These are phyloP conservation scores for Aschersonia sp. DNA, from an alignment of 2,329 filamentous ascomycete genomes.

Conservation along the genomic window DNA sequence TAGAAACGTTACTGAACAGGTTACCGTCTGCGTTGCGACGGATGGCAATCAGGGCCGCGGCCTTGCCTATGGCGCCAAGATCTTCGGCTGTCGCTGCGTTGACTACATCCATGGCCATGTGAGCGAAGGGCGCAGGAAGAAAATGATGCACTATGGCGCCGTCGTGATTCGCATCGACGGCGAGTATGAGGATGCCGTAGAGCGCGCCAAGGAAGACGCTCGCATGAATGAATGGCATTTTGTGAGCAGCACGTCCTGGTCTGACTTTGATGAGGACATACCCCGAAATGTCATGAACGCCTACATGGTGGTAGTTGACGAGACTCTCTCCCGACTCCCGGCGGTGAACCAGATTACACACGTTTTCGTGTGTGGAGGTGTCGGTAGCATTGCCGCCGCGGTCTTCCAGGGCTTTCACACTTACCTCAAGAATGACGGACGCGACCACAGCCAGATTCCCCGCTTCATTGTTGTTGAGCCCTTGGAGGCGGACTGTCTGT, in stretches of 20 bases:
- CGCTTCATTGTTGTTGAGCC: slow-evolving; percentile 6
- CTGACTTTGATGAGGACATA: slow-evolving; percentile 4
- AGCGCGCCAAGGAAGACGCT: slow-evolving; percentile 6
- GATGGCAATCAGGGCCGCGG: slow-evolving; percentile 7
- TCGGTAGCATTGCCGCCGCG: slow-evolving; percentile 6
- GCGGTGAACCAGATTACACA: slow-evolving; percentile 3
- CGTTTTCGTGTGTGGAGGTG: slow-evolving; percentile 6
- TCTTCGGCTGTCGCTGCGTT: slow-evolving; percentile 6
- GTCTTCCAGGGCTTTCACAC: slow-evolving; percentile 4
- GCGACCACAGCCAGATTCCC: not conserved
- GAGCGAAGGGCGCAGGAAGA: slow-evolving; percentile 1
- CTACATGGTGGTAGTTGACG: slow-evolving; percentile 6
- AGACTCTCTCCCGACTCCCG: slow-evolving; percentile 1
- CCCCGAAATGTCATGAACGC: slow-evolving; percentile 7
- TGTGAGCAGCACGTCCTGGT: slow-evolving; percentile 7
- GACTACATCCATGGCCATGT: slow-evolving; percentile 7
- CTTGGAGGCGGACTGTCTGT: slow-evolving; percentile 5
- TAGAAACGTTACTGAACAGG: slow-evolving; percentile 1
- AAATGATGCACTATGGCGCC: slow-evolving; percentile 5
- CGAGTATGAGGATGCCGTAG: slow-evolving; percentile 4
- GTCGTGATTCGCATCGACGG: slow-evolving; percentile 6
- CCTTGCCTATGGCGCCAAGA: slow-evolving; percentile 6
- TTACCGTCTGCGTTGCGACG: slow-evolving; percentile 7
- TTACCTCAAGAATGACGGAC: not conserved
- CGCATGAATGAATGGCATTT: slow-evolving; percentile 7